Evolutionary conservation across 2,329 filamentous ascomycete species (phyloP), one percentile per base, ranked within the genome.

Genomic region (Aciculosporium take): DNA sequence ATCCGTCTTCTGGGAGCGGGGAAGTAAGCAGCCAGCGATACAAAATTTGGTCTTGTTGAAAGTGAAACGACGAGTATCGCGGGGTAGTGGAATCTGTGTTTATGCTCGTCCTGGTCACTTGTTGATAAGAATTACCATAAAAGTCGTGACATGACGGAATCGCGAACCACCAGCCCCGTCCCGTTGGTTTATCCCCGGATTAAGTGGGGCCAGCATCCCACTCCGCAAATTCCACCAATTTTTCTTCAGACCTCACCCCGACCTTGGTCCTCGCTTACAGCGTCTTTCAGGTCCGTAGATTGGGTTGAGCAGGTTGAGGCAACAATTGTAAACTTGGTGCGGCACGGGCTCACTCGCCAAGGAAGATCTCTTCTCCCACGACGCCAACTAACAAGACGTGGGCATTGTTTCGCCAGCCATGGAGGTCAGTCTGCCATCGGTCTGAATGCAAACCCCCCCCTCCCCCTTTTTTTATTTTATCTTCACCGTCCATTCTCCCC

Each of bases 351-450:
- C 24, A 38, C 18, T 21, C 27, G 36, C 13, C 27, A 10, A 29
- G 25, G 13, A 37, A 12, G 13, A 15, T 12, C 21, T 7, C 21
- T 8, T 13, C 15, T 17, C 12, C 28, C 25, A 29, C 25, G 15
- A 18, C 31, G 15, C 28, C 37, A n/a, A 25, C 3, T 21, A 8
- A 15, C 9, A 25, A 13, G 5, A 27, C 7, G 20, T 34, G 12
- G 5, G 7, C 4, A 5, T 13, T 15, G 5, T 7, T 32, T 24
- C 8, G 25, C 18, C 29, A 29, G 50, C 35, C 34, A 60, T 60
- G 57, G 56, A 60, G 52, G 57, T 60, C 29, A 36, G 31, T 34
- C 27, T 25, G n/a, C 12, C 17, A 5, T n/a, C n/a, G 21, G 6
- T 20, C 12, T 29, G 24, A n/a, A 12, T 12, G n/a, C n/a, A n/a